phyloP scores from a whole-genome alignment of 129 eudicot genomes.

The Glebionis coronaria region DNA sequence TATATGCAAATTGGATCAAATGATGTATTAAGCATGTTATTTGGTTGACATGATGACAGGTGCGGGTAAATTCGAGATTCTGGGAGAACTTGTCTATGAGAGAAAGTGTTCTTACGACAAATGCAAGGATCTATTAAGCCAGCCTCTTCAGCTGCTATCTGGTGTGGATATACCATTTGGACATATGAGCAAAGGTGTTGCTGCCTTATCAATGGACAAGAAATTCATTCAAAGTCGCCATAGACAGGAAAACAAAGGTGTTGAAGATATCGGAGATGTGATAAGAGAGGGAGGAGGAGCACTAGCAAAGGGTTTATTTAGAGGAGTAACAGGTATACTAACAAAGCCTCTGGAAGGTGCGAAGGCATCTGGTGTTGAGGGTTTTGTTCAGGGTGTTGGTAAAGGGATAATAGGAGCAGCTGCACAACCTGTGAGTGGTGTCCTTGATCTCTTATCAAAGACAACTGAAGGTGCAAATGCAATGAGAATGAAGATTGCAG shows the following conservation, averaged over 20 bases:
- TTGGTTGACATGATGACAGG: slow-evolving; percentile 40
- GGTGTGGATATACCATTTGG: slow-evolving; percentile 98
- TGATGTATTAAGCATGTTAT: neutral
- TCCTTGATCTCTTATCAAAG: slow-evolving; percentile 88
- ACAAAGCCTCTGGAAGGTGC: slow-evolving; percentile 99
- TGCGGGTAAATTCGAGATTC: slow-evolving; percentile 80
- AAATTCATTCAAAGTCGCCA: slow-evolving; percentile 97
- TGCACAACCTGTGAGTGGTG: slow-evolving; percentile 99
- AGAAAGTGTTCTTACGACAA: slow-evolving; percentile 73
- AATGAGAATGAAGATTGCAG: slow-evolving; percentile 89
- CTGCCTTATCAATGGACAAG: slow-evolving; percentile 97
- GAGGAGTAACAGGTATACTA: slow-evolving; percentile 92
- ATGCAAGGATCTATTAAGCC: slow-evolving; percentile 92
- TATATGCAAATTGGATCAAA: neutral
- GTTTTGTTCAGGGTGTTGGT: slow-evolving; percentile 98
- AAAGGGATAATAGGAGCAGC: slow-evolving; percentile 98
- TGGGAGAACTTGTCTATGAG: slow-evolving; percentile 72
- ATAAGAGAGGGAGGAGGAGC: slow-evolving; percentile 99
- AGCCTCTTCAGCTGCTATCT: slow-evolving; percentile 95
- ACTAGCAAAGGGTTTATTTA: slow-evolving; percentile 81
- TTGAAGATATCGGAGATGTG: slow-evolving; percentile 92
- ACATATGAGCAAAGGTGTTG: slow-evolving; percentile 99
- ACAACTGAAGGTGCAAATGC: slow-evolving; percentile 99
- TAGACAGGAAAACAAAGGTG: slow-evolving; percentile 90
- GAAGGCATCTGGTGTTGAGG: slow-evolving; percentile 96